A percentile compares a stretch with the other conserved stretches of the same genome.
phyloP scores from a whole-genome alignment of 2,329 filamentous ascomycete species.

The Rhynchosporium agropyri region DNA sequence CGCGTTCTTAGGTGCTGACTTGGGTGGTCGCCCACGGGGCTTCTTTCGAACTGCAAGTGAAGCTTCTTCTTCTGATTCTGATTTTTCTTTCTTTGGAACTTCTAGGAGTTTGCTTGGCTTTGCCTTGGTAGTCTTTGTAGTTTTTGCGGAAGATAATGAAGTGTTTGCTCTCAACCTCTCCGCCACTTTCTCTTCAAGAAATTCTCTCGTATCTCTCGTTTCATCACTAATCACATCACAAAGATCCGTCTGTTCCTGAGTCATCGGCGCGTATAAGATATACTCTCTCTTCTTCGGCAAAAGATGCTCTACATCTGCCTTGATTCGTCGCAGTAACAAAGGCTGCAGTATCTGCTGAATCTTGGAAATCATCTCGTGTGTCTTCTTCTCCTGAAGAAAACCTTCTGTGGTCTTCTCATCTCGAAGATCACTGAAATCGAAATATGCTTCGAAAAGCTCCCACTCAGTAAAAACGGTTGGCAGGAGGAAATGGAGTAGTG shows the following conservation, averaged over 20 bases:
- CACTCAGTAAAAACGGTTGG: slow-evolving; percentile 92
- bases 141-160: slow-evolving; percentile 37
- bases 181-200: slow-evolving; percentile 78
- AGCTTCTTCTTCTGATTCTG: slow-evolving; percentile 34
- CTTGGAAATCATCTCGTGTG: slow-evolving; percentile 78
- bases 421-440: slow-evolving; percentile 91
- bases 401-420: slow-evolving; percentile 79
- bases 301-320: slow-evolving; percentile 87
- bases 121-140: slow-evolving; percentile 18
- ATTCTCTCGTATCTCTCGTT: slow-evolving; percentile 65
- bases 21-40: slow-evolving; percentile 25
- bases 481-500: slow-evolving; percentile 87
- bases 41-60: slow-evolving; percentile 35
- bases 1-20: slow-evolving; percentile 46
- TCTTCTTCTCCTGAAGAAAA: slow-evolving; percentile 76
- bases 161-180: slow-evolving; percentile 63
- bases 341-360: slow-evolving; percentile 94
- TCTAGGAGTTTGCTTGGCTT: slow-evolving; percentile 14
- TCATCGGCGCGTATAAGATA: slow-evolving; percentile 90
- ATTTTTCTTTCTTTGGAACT: slow-evolving; percentile 29
- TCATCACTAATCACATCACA: slow-evolving; percentile 70
- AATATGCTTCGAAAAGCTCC: slow-evolving; percentile 93
- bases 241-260: slow-evolving; percentile 84
- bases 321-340: slow-evolving; percentile 82
- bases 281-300: slow-evolving; percentile 98